phyloP scores from a whole-genome alignment of 108 stramenopile species.

The Cyclotella choctawhatcheeana region DNA sequence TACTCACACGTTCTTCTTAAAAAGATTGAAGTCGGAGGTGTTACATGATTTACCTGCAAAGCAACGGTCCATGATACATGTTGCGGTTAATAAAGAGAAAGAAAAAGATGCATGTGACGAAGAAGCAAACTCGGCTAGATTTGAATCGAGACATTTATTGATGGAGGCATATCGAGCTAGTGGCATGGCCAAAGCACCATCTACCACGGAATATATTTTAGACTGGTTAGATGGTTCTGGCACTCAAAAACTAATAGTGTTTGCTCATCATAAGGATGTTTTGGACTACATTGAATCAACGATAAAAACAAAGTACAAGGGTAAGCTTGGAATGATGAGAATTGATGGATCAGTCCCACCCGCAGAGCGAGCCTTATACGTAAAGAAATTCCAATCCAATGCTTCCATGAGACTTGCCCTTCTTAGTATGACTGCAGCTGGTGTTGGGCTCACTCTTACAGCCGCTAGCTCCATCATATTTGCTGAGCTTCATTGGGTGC shows the following conservation, averaged over 20 bases:
- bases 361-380: constrained; percentile 77
- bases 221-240: constrained; percentile 76
- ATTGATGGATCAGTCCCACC: constrained; percentile 86
- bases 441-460: constrained; percentile 91
- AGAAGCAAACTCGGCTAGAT: constrained; percentile 56
- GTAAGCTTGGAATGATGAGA: constrained; percentile 70
- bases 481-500: constrained; percentile 89
- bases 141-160: constrained; percentile 66
- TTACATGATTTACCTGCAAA: constrained; percentile 87
- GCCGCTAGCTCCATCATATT: constrained; percentile 78
- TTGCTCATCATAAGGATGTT: constrained; percentile 91
- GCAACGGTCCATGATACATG: constrained; percentile 74
- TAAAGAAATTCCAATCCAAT: constrained; percentile 85
- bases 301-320: constrained; percentile 62
- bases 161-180: constrained; percentile 87
- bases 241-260: constrained; percentile 83
- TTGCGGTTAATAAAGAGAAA: constrained; percentile 52
- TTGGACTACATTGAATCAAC: constrained; percentile 72
- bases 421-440: constrained; percentile 91
- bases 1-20: too few relatives aligned
- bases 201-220: constrained; percentile 71
- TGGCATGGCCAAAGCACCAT: constrained; percentile 81
- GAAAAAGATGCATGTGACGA: constrained; percentile 44
- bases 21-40: constrained; percentile 86
- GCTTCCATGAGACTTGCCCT: constrained; percentile 71